These are phyloP conservation scores for Barbarea vulgaris DNA, from an alignment of 345 rosid genomes.

Conservation along the genomic window DNA sequence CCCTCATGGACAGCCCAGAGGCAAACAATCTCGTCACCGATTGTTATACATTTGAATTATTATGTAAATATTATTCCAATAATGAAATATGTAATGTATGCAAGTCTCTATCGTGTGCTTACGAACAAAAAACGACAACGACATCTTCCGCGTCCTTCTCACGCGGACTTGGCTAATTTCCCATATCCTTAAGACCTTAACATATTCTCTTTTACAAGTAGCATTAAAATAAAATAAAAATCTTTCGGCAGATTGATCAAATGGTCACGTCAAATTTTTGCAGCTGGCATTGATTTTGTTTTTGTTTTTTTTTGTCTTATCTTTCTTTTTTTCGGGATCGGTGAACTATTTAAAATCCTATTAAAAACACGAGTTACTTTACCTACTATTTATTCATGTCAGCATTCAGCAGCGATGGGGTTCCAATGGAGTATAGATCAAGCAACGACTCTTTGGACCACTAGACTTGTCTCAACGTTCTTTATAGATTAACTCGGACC, in stretches of 20 bases:
- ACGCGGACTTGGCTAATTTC: constrained; percentile 31
- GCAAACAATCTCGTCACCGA: constrained; percentile 16
- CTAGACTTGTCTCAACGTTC: constrained; percentile 4
- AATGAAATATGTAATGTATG: neutral
- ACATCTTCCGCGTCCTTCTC: constrained; percentile 24
- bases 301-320: neutral
- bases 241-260: constrained; percentile 13
- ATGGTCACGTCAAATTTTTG: constrained; percentile 16
- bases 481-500: neutral
- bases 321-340: neutral
- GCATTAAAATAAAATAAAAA: neutral
- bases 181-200: neutral
- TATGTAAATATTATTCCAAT: constrained; percentile 14
- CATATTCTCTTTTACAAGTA: neutral
- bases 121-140: constrained; percentile 30
- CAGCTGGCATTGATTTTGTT: constrained; percentile 10
- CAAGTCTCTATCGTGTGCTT: constrained; percentile 17
- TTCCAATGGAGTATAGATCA: constrained; percentile 2
- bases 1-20: constrained; percentile 23
- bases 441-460: constrained; percentile 26
- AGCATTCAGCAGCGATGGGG: neutral
- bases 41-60: constrained; percentile 17
- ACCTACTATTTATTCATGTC: constrained; percentile 18
- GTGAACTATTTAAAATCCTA: neutral
- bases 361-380: constrained; percentile 20